A percentile compares a stretch with the other conserved stretches of the same genome.
Evolutionary conservation across 2,329 filamentous ascomycete genomes (phyloP).

Genomic region (Dothidotthia symphoricarpi): DNA sequence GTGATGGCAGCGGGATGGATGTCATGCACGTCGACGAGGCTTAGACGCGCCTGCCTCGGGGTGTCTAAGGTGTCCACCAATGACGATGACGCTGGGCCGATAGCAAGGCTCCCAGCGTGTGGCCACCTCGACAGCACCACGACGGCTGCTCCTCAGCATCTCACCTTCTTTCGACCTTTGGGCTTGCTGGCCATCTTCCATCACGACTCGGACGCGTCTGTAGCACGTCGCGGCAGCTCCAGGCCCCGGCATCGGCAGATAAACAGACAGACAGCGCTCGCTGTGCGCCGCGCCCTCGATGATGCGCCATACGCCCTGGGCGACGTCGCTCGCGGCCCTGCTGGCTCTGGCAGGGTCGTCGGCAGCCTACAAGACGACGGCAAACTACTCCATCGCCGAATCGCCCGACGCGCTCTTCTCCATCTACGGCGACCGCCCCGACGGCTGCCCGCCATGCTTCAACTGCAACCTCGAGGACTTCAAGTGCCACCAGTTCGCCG

Average conservation of each 20-base stretch:
- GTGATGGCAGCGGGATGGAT: too few species aligned
- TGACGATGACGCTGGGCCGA: constrained; percentile 1
- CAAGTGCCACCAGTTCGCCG: constrained; percentile 83
- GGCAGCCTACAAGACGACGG: constrained; percentile 32
- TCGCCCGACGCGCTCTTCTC: constrained; percentile 55
- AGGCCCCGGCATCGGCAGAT: background rate
- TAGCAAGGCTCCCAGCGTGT: constrained; percentile 10
- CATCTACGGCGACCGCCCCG: constrained; percentile 70
- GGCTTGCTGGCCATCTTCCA: constrained; percentile 1
- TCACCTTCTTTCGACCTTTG: background rate
- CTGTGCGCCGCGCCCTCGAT: constrained; percentile 24
- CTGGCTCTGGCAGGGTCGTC: constrained; percentile 23
- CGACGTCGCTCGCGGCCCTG: constrained; percentile 29
- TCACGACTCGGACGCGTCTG: too few species aligned
- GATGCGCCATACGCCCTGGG: constrained; percentile 39
- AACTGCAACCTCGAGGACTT: constrained; percentile 96
- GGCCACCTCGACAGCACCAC: constrained; percentile 6
- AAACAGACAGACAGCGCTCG: constrained; percentile 18
- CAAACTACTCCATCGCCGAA: constrained; percentile 55
- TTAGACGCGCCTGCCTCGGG: too few species aligned
- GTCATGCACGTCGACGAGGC: too few species aligned
- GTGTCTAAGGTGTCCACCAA: too few species aligned
- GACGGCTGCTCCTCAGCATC: background rate
- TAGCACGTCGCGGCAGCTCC: background rate
- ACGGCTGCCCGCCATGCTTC: constrained; percentile 85